These are phyloP conservation scores for Ophiostoma novo-ulmi DNA, from an alignment of 2,329 filamentous ascomycete species.

Conservation along the genomic window DNA sequence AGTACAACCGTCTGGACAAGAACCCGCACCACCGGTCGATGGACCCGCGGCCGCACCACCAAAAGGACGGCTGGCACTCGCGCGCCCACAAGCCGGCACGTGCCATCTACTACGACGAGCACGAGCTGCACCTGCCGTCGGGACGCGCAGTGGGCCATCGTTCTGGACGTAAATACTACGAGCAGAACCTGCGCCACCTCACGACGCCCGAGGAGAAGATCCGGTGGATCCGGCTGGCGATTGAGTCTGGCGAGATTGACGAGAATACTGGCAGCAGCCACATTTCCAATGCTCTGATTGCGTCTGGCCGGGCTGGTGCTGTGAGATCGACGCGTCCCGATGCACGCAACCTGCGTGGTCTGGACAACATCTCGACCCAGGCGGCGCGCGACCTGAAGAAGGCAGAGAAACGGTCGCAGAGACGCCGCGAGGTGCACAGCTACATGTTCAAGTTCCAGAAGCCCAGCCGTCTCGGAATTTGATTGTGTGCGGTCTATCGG, in stretches of 20 bases:
- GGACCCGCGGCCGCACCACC: slow-evolving; percentile 67
- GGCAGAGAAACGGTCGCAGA: slow-evolving; percentile 22
- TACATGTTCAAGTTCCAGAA: slow-evolving; percentile 14
- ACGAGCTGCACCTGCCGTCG: slow-evolving; percentile 86
- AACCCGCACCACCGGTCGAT: slow-evolving; percentile 70
- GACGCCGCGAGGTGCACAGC: slow-evolving; percentile 18
- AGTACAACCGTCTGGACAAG: slow-evolving; percentile 66
- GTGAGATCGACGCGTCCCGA: slow-evolving; percentile 21
- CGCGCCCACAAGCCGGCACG: slow-evolving; percentile 71
- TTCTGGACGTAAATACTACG: slow-evolving; percentile 79
- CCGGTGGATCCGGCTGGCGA: slow-evolving; percentile 25
- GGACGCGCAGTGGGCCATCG: slow-evolving; percentile 87
- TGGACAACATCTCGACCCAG: slow-evolving; percentile 13
- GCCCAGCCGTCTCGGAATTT: background rate
- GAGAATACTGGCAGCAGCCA: slow-evolving; percentile 3
- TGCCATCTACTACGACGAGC: slow-evolving; percentile 84
- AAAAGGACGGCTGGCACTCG: slow-evolving; percentile 73
- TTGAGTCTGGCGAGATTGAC: slow-evolving; percentile 24
- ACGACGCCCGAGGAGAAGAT: slow-evolving; percentile 64
- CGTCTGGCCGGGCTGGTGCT: background rate
- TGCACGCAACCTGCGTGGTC: slow-evolving; percentile 23
- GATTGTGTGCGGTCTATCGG: background rate
- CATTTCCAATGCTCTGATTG: slow-evolving; percentile 10
- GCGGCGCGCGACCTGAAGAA: slow-evolving; percentile 24
- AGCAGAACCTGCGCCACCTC: slow-evolving; percentile 85